These are phyloP conservation scores for Ceratobasidium theobromae DNA, from an alignment of 1,284 basidiomycete species.

Conservation along the genomic window DNA sequence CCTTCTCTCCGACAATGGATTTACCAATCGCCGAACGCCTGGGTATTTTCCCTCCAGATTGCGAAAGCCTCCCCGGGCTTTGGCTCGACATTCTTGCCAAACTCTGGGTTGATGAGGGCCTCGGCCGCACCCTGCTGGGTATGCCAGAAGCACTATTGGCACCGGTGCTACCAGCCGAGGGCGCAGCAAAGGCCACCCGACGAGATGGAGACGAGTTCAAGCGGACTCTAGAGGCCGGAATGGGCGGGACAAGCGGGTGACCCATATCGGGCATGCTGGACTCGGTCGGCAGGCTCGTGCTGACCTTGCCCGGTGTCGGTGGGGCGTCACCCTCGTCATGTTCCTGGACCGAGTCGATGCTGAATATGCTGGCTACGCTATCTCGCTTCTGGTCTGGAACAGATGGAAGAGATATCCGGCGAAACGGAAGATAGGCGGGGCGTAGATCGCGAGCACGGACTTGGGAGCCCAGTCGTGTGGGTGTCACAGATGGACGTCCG, in stretches of 20 bases:
- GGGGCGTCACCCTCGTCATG: constrained; percentile 2
- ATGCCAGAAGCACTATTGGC: neutral
- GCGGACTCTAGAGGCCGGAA: neutral
- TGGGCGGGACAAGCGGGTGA: constrained; percentile 1
- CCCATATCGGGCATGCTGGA: constrained; percentile 14
- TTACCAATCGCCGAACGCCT: neutral
- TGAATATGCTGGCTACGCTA: constrained; percentile 23
- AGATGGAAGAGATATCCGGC: constrained; percentile 72
- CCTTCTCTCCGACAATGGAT: constrained; percentile 40
- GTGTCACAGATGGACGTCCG: neutral
- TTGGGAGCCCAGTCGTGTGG: constrained; percentile 8
- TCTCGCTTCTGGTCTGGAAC: constrained; percentile 47
- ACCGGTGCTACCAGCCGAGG: too few species aligned
- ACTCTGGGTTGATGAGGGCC: neutral
- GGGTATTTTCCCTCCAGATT: neutral
- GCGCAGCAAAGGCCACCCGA: neutral
- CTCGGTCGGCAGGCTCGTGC: constrained; percentile 18
- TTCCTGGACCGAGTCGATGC: constrained; percentile 21
- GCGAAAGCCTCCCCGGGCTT: neutral
- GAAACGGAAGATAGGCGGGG: constrained; percentile 61
- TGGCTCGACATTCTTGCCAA: neutral
- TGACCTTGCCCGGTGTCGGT: neutral
- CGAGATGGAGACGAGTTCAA: constrained; percentile 20
- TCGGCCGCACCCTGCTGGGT: constrained; percentile 10
- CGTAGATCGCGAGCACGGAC: constrained; percentile 35